Evolutionary conservation across 2,329 filamentous ascomycete genomes (phyloP), one percentile per base, ranked within the genome.

Genomic region (Lasiodiplodia citricola): DNA sequence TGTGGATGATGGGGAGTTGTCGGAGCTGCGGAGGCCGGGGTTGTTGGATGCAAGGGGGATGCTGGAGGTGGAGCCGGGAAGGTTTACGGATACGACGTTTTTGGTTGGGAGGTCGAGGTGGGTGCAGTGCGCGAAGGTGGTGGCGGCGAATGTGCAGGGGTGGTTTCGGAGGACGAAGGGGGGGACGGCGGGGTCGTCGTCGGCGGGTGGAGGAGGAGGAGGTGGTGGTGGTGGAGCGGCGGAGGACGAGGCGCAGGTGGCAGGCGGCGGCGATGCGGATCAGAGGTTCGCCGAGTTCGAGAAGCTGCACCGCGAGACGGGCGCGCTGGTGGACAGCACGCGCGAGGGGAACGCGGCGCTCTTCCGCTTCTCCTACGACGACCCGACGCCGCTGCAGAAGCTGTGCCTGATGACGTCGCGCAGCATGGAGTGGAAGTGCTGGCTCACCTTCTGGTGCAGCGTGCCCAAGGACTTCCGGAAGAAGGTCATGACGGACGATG

Each of bases 1-100:
- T 58, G 74, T 80, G 4, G 74, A 80, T 18, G 78, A 80, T 21
- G 75, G 78, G 38, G 77, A 79, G 25, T 74, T 80, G 7, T 47
- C 77, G n/a, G 76, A 78, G 31, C 76, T 76, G 3, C 13, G 73
- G 13, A 2, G 3, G 2, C 58, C 58, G 4, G 58, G 23, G 8
- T 16, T 50, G 41, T 18, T 50, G 25, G 58, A 63, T 28, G 31
- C 7, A 8, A 7, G 31, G 31, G 7, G 31, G 31, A 35, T 2
- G 25, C 3, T 11, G n/a, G 41, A 10, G 5, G 2, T 8, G 8
- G 23, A 35, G 13, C 8, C 14, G 8, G 18, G 37, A 5, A 2
- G 16, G 16, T 77, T 75, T 44, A 80, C 78, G 6, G 68, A 71
- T 13, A 77, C 76, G 67, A 77, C 75, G 0, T 78, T 79, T 35